Conservation (phyloP, 2,329 filamentous ascomycete species). For the Bertia moriformis region DNA sequence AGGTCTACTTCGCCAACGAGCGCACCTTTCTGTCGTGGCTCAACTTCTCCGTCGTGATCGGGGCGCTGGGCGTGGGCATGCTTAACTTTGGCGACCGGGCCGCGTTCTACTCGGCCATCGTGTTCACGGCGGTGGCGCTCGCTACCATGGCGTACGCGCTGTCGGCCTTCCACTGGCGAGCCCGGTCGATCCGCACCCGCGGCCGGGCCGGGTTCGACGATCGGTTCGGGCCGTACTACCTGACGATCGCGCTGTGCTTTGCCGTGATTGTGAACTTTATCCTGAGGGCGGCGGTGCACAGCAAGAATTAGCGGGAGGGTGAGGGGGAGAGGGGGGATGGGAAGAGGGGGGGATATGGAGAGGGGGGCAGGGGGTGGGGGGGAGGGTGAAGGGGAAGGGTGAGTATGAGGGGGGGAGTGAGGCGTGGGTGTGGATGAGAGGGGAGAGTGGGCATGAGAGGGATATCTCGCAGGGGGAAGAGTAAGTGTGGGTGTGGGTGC, state of each 20-base stretch:
- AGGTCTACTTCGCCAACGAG: constrained; percentile 99
- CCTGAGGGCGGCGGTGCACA: constrained; percentile 45
- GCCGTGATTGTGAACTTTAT: constrained; percentile 96
- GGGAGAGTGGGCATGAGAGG: no score
- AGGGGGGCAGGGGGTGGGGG: neutral
- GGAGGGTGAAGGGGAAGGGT: neutral
- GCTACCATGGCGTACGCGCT: constrained; percentile 90
- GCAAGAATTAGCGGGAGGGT: neutral
- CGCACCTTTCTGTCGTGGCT: constrained; percentile 98
- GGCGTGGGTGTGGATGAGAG: neutral
- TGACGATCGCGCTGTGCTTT: constrained; percentile 72
- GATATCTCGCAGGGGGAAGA: no score
- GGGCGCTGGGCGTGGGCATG: constrained; percentile 87
- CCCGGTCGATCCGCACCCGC: constrained; percentile 76
- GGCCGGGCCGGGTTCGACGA: constrained; percentile 96
- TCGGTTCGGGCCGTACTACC: constrained; percentile 77
- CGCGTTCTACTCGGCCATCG: constrained; percentile 80
- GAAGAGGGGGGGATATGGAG: neutral
- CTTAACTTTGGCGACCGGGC: constrained; percentile 94
- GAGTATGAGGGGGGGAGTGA: neutral
- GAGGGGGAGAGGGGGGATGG: neutral
- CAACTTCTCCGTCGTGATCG: constrained; percentile 97
- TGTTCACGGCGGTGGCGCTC: constrained; percentile 92
- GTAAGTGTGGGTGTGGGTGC: constrained; percentile 4
- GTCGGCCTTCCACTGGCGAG: constrained; percentile 91